A percentile compares a stretch with the other conserved stretches of the same genome.
These are phyloP conservation scores for Rutstroemia sp. DNA, from an alignment of 2,329 filamentous ascomycete species.

Conservation along the genomic window DNA sequence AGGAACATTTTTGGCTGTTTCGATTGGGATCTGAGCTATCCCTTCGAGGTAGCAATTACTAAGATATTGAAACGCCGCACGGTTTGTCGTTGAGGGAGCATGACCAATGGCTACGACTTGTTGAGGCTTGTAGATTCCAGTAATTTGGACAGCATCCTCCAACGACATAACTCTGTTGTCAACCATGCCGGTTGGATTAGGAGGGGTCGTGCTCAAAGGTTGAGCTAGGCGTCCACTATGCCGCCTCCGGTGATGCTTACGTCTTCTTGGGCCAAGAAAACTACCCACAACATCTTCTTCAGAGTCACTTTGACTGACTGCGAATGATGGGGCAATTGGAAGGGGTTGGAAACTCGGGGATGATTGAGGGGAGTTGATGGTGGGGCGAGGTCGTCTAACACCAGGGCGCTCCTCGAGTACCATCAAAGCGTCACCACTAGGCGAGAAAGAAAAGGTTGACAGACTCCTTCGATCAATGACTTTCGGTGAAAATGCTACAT, in stretches of 20 bases:
- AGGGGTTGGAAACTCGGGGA: constrained; percentile 31
- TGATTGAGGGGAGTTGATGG: constrained; percentile 23
- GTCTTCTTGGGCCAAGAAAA: constrained; percentile 45
- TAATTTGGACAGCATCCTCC: constrained; percentile 51
- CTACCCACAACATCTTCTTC: constrained; percentile 57
- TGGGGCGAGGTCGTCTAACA: constrained; percentile 36
- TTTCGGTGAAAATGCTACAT: constrained; percentile 56
- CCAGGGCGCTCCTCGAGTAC: constrained; percentile 52
- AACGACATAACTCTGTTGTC: constrained; percentile 42
- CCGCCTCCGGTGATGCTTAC: constrained; percentile 35
- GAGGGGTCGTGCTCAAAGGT: constrained; percentile 48
- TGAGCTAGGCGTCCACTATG: constrained; percentile 37
- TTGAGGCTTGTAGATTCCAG: constrained; percentile 49
- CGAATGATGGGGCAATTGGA: constrained; percentile 42
- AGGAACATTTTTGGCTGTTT: constrained; percentile 1
- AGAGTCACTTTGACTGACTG: constrained; percentile 54
- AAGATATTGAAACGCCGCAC: constrained; percentile 48
- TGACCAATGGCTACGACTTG: constrained; percentile 57
- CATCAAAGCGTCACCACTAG: constrained; percentile 52
- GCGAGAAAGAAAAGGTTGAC: constrained; percentile 53
- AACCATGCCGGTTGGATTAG: constrained; percentile 30
- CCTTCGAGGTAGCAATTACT: constrained; percentile 49
- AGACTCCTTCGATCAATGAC: constrained; percentile 55
- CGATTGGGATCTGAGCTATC: constrained; percentile 27
- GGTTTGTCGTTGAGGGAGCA: constrained; percentile 44